These are phyloP conservation scores for Suillus plorans DNA, from an alignment of 768 basidiomycete species.

Conservation along the genomic window DNA sequence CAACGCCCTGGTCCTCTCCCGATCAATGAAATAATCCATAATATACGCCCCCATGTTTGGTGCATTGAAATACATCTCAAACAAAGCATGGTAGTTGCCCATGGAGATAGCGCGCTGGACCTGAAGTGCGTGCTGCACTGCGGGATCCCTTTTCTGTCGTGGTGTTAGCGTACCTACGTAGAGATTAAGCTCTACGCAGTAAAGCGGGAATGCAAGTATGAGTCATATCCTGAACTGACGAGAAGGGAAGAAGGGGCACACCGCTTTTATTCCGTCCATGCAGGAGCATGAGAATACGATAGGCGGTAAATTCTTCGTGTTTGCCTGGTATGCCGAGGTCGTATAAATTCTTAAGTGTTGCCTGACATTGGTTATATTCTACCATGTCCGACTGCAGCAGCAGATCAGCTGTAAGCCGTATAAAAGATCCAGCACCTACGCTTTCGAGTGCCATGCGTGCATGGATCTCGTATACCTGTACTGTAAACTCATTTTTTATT, in stretches of 20 bases:
- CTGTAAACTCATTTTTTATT: constrained; percentile 98
- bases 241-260: constrained; percentile 37
- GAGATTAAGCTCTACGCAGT: constrained; percentile 82
- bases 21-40: constrained; percentile 96
- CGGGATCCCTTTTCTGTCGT: constrained; percentile 77
- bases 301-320: constrained; percentile 95
- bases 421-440: constrained; percentile 42
- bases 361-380: constrained; percentile 98
- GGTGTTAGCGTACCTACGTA: constrained; percentile 97
- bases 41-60: constrained; percentile 99
- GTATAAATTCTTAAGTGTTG: constrained; percentile 84
- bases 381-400: constrained; percentile 84
- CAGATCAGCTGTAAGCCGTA: constrained; percentile 19
- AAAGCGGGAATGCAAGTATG: constrained; percentile 3
- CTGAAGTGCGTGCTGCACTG: constrained; percentile 84
- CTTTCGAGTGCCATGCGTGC: constrained; percentile 95
- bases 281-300: constrained; percentile 93
- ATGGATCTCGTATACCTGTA: constrained; percentile 97
- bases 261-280: constrained; percentile 94
- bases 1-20: constrained; percentile 85
- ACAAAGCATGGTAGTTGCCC: constrained; percentile 93
- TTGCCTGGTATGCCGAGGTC: constrained; percentile 91
- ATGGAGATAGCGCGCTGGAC: constrained; percentile 89
- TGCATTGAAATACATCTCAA: constrained; percentile 77
- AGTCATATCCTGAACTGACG: constrained; percentile 4